Evolutionary conservation across 2,329 filamentous ascomycete species (phyloP).

Genomic region (Triangularia setosa): DNA sequence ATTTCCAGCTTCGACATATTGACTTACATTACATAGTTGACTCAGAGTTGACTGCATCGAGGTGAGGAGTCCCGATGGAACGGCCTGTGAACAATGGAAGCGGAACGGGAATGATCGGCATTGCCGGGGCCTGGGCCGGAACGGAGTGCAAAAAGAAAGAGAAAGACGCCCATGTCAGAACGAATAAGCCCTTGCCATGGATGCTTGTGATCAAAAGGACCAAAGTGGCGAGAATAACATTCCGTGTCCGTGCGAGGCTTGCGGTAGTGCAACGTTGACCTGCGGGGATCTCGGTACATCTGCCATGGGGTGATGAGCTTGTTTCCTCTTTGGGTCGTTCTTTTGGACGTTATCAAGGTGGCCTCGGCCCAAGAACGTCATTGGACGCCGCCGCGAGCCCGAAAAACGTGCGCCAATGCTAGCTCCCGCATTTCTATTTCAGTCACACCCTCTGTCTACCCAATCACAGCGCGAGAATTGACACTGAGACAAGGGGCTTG

Average conservation of each 20-base stretch:
- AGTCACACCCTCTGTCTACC: not conserved
- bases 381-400: too few species aligned
- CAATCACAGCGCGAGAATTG: not conserved
- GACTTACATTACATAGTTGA: not conserved
- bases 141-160: not conserved
- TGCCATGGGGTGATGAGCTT: not conserved
- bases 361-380: too few species aligned
- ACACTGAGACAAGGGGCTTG: not conserved
- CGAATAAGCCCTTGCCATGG: not conserved
- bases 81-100: not conserved
- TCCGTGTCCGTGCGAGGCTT: not conserved
- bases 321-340: not conserved
- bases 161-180: not conserved
- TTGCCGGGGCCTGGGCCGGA: not conserved
- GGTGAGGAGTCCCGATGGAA: not conserved
- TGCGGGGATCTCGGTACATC: not conserved
- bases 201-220: not conserved
- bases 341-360: not conserved
- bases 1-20: not conserved
- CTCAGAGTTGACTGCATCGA: not conserved
- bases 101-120: not conserved
- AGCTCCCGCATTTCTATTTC: not conserved
- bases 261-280: not conserved
- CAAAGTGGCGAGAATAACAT: not conserved
- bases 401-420: not conserved